phyloP scores from a whole-genome alignment of 805 yeast species.

The Candida endomychidarum region DNA sequence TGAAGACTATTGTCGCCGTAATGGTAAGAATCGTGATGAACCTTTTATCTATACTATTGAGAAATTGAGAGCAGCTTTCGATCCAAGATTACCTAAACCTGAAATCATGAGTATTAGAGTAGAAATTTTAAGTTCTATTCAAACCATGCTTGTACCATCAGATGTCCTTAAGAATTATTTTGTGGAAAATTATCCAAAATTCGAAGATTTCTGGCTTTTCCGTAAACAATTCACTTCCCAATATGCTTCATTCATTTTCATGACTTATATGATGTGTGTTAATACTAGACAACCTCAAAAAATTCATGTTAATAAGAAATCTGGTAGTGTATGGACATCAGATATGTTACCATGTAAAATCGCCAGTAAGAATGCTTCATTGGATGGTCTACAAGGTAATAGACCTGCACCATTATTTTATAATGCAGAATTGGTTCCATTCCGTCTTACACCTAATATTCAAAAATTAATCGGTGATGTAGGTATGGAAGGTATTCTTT shows the following conservation, averaged over 20 bases:
- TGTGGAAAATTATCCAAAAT: conserved; percentile 63
- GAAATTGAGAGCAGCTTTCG: conserved; percentile 88
- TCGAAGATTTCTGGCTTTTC: conserved; percentile 96
- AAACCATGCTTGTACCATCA: conserved; percentile 81
- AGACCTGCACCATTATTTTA: conserved; percentile 80
- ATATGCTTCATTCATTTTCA: conserved; percentile 88
- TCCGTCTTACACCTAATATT: conserved; percentile 92
- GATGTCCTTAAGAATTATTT: conserved; percentile 81
- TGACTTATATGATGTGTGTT: conserved; percentile 93
- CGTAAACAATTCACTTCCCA: conserved; percentile 92
- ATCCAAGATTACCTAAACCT: conserved; percentile 90
- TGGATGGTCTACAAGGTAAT: conserved; percentile 48
- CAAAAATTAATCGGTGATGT: conserved; percentile 92
- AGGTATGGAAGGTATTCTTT: conserved; percentile 87
- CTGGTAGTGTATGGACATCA: conserved; percentile 90
- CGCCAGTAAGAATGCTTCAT: conserved; percentile 52
- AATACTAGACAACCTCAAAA: conserved; percentile 92
- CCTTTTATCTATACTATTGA: conserved; percentile 85
- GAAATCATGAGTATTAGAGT: conserved; percentile 85
- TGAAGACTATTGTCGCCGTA: conserved; percentile 78
- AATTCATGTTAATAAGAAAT: conserved; percentile 73
- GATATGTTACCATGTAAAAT: conserved; percentile 93
- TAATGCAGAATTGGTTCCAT: conserved; percentile 92
- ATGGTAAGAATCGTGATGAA: conserved; percentile 77
- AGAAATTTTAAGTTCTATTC: conserved; percentile 89